Evolutionary conservation across 1,139 yeast species (phyloP).

Genomic region (Geotrichum reessii): DNA sequence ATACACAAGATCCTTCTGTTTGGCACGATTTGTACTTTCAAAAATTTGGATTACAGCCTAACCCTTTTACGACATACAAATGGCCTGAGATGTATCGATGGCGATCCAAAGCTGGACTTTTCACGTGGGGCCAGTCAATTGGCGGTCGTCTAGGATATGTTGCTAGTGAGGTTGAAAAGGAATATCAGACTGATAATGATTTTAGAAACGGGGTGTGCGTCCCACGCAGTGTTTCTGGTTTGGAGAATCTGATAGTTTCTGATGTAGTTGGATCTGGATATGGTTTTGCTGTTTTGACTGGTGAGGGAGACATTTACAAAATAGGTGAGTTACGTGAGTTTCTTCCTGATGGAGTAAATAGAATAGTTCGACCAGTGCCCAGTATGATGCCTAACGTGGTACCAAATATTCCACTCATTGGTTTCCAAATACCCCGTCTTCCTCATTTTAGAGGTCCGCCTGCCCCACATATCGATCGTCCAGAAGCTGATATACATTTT

Average conservation of each 20-base stretch:
- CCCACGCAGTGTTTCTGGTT: constrained; percentile 27
- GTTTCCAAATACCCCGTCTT: neutral
- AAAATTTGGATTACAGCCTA: constrained; percentile 28
- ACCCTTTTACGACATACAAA: constrained; percentile 29
- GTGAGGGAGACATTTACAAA: constrained; percentile 26
- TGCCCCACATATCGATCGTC: constrained; percentile 1
- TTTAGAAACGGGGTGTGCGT: constrained; percentile 15
- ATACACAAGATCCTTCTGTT: constrained; percentile 26
- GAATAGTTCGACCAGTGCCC: neutral
- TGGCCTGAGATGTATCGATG: constrained; percentile 50
- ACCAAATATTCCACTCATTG: constrained; percentile 4
- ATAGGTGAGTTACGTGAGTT: constrained; percentile 24
- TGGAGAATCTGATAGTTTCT: constrained; percentile 40
- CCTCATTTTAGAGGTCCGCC: neutral
- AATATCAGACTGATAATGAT: neutral
- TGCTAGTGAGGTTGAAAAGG: constrained; percentile 23
- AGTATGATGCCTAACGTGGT: neutral
- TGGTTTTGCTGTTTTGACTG: constrained; percentile 51
- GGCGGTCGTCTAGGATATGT: constrained; percentile 55
- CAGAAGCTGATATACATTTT: neutral
- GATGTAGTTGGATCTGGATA: constrained; percentile 65
- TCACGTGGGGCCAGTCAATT: constrained; percentile 58
- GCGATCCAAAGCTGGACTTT: constrained; percentile 44
- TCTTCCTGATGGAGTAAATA: neutral
- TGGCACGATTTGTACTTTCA: constrained; percentile 31